Percentiles rank a stretch among this genome's conserved stretches.
Conservation (phyloP, 257 asterid species). For the Knoxia roxburghii region DNA sequence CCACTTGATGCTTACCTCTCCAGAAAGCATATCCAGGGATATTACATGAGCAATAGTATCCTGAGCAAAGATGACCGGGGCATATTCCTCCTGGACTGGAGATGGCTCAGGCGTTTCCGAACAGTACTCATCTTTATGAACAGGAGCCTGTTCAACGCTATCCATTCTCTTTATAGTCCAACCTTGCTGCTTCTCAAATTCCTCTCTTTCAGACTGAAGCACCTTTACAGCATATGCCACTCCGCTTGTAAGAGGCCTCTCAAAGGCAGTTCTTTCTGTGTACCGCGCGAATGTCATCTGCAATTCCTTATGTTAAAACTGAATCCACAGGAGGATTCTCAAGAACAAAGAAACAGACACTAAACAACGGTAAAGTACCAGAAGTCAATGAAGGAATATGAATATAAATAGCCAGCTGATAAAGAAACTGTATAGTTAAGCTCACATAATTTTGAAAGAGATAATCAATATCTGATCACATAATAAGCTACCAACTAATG, state of each 20-base stretch:
- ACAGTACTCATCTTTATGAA: constrained; percentile 78
- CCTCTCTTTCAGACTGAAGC: constrained; percentile 70
- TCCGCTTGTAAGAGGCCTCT: constrained; percentile 98
- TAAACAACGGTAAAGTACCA: not conserved
- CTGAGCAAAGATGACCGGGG: constrained; percentile 97
- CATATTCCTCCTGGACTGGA: constrained; percentile 83
- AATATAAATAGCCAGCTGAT: not conserved
- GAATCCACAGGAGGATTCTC: constrained; percentile 7
- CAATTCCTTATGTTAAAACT: too few species aligned
- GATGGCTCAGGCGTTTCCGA: constrained; percentile 71
- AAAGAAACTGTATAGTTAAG: not conserved
- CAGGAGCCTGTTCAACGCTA: constrained; percentile 70
- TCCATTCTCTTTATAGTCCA: constrained; percentile 95
- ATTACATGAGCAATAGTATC: constrained; percentile 92
- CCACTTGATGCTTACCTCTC: constrained; percentile 51
- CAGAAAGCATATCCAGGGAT: constrained; percentile 93
- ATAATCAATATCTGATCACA: not conserved
- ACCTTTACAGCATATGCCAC: constrained; percentile 97
- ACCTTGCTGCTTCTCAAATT: constrained; percentile 76
- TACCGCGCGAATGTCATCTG: constrained; percentile 82
- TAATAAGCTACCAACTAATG: not conserved
- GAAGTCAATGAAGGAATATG: not conserved
- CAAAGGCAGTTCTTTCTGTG: constrained; percentile 85
- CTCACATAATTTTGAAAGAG: not conserved
- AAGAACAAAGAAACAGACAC: constrained; percentile 10